Evolutionary conservation across 495 filamentous ascomycete genomes (phyloP).

Genomic region (Friedmanniomyces simplex): DNA sequence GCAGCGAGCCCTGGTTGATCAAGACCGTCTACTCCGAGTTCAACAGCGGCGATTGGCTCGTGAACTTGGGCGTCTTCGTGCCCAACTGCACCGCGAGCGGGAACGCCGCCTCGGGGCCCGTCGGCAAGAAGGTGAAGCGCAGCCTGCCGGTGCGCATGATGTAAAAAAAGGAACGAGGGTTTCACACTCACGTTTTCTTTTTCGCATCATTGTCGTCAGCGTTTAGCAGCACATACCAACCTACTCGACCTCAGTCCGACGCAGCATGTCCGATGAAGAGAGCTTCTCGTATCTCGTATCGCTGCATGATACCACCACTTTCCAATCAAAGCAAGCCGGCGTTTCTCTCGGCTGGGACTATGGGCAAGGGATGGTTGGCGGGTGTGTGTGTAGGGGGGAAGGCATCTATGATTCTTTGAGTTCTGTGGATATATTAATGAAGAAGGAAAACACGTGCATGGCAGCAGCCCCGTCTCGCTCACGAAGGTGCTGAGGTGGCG

Average conservation of each 20-base stretch:
- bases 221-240: background rate
- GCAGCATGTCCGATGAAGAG: background rate
- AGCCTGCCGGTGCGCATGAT: slow-evolving; percentile 9
- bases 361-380: background rate
- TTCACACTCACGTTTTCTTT: too few relatives aligned
- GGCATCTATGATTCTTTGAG: slow-evolving; percentile 9
- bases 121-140: slow-evolving; percentile 1
- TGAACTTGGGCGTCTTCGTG: slow-evolving; percentile 11
- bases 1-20: slow-evolving; percentile 14
- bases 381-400: background rate
- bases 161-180: too few relatives aligned
- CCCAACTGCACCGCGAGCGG: slow-evolving; percentile 13
- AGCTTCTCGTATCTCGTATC: slow-evolving; percentile 8
- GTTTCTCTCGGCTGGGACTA: background rate
- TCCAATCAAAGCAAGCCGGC: slow-evolving; percentile 5
- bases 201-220: background rate
- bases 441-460: background rate
- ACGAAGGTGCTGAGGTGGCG: too few relatives aligned
- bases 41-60: slow-evolving; percentile 11
- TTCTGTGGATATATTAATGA: slow-evolving; percentile 12
- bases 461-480: background rate
- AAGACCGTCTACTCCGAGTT: slow-evolving; percentile 11
- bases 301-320: slow-evolving; percentile 7
- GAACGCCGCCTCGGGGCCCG: slow-evolving; percentile 2
- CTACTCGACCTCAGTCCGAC: background rate